Evolutionary conservation across 345 rosid genomes (phyloP).

Genomic region (Ailanthus altissimus): DNA sequence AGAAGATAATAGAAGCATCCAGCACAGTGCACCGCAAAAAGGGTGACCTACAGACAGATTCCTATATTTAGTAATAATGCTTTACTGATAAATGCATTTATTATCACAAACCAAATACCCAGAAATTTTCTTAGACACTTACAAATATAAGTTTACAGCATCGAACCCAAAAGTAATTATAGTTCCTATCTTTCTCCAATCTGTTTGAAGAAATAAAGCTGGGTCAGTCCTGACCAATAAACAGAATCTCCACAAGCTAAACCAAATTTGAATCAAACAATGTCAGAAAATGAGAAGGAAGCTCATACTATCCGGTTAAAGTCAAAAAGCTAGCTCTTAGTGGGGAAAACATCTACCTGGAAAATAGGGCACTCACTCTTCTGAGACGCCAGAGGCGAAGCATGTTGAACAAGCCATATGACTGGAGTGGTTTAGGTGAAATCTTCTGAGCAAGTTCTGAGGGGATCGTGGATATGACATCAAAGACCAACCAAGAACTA

Average conservation of each 20-base stretch:
- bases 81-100: neutral
- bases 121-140: conserved; percentile 33
- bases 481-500: conserved; percentile 79
- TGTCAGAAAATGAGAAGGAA: neutral
- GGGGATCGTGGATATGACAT: conserved; percentile 75
- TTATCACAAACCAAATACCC: neutral
- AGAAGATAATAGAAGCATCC: conserved; percentile 90
- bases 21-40: conserved; percentile 87
- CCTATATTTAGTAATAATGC: neutral
- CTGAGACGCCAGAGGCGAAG: conserved; percentile 99
- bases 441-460: conserved; percentile 68
- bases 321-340: neutral
- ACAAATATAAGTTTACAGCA: conserved; percentile 89
- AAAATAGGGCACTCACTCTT: conserved; percentile 87
- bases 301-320: neutral
- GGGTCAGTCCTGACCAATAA: conserved; percentile 3
- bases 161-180: conserved; percentile 94
- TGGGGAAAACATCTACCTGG: conserved; percentile 47
- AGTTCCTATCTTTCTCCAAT: conserved; percentile 90
- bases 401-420: conserved; percentile 83
- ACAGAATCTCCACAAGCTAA: neutral
- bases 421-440: conserved; percentile 44
- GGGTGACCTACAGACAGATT: conserved; percentile 63
- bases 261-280: neutral
- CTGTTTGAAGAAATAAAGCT: conserved; percentile 38